Conservation (phyloP, 2,329 filamentous ascomycete species). For the Aspergillus sp. region DNA sequence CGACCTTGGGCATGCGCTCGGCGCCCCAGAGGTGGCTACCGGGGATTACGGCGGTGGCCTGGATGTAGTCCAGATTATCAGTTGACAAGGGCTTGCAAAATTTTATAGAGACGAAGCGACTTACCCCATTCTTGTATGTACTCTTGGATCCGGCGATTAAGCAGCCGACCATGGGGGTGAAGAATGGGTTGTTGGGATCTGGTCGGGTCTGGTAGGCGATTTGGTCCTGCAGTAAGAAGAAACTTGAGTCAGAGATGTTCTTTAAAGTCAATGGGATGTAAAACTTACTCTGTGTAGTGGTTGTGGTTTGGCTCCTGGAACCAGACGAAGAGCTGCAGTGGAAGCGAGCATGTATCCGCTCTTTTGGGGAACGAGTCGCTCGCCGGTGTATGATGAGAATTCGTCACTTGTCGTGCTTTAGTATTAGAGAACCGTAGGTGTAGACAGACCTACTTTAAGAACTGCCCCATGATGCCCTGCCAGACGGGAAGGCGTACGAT, state of each 20-base stretch:
- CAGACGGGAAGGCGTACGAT: conserved; percentile 5
- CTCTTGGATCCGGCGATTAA: conserved; percentile 3
- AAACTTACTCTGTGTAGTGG: conserved; percentile 1
- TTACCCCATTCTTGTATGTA: conserved; percentile 6
- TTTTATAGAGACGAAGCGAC: neutral
- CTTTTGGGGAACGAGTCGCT: conserved; percentile 5
- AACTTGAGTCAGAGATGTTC: neutral
- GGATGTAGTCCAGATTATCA: neutral
- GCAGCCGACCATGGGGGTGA: conserved; percentile 7
- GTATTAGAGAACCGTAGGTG: neutral
- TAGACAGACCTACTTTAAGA: neutral
- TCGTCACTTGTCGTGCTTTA: neutral
- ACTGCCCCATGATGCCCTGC: conserved; percentile 3
- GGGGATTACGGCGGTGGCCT: conserved; percentile 7
- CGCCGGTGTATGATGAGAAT: conserved; percentile 3
- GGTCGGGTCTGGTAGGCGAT: conserved; percentile 6
- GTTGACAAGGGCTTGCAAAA: neutral
- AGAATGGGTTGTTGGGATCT: conserved; percentile 4
- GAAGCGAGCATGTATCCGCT: conserved; percentile 8
- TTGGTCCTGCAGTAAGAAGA: neutral
- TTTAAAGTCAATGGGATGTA: neutral
- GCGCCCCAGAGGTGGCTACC: conserved; percentile 3
- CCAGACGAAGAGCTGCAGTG: conserved; percentile 1
- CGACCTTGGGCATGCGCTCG: conserved; percentile 2
- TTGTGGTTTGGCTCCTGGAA: conserved; percentile 6